Evolutionary conservation across 805 yeast species (phyloP), one percentile per base, ranked within the genome.

Genomic region (Pichia sporocuriosa): DNA sequence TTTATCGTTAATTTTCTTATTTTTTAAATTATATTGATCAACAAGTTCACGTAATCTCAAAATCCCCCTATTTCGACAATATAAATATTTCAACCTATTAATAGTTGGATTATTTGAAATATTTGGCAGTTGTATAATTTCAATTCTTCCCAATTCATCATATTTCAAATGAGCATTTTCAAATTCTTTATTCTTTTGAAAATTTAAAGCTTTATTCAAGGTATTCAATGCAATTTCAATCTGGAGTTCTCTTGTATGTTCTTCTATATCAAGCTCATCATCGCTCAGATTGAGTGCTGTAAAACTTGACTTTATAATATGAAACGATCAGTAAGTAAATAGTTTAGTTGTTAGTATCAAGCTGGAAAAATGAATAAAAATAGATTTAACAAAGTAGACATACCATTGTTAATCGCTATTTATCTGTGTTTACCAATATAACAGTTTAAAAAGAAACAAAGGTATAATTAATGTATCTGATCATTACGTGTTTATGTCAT

Each of bases 191-290:
- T 64, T 58, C 47, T 79, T 77, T 50, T 93, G 90, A 9, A 64
- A 63, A 9, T 62, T 59, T 33, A 93, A 65, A 0, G 96, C 96
- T 17, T 63, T 61, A 52, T 86, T 86, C 56, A 83, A 87, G 11
- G 79, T 62, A 50, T 76, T 77, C 58, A 83, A 81, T 4, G 95
- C 93, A 55, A 84, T 84, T 59, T 93, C 97, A 17, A 80, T 72
- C 63, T 90, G 97, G 20, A 90, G 67, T 57, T 93, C 99, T 36
- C 96, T 68, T 1, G 97, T 83, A 54, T 88, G 95, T 49, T 87
- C 90, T 49, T 89, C 96, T 26, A 81, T 83, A 48, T 85, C 90
- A 27, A 75, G 67, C 38, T 83, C 85, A 55, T 84, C 94, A 43
- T 83, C 90, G 31, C 74, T 74, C 35, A 81, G 63, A 54, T 90